Evolutionary conservation across 345 rosid species (phyloP).

Genomic region (Punica granatum): DNA sequence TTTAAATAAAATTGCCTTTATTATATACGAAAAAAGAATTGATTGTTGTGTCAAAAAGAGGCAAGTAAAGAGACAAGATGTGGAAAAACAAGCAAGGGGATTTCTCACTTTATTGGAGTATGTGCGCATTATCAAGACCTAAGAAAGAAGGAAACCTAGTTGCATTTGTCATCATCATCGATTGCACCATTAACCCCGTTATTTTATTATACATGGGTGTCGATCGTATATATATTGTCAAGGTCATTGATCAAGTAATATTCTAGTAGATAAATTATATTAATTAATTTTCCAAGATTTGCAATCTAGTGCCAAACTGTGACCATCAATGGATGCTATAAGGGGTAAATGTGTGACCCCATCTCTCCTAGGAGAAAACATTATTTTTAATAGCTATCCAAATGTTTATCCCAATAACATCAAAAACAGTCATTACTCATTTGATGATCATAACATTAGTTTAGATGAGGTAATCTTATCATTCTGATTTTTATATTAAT

Average conservation of each 20-base stretch:
- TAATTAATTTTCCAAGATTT: not conserved
- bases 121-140: constrained; percentile 1
- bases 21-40: constrained; percentile 1
- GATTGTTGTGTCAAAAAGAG: constrained; percentile 1
- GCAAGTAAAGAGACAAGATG: not conserved
- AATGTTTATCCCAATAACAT: not conserved
- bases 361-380: not conserved
- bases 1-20: no score
- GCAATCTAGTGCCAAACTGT: not conserved
- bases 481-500: not conserved
- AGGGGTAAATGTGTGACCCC: not conserved
- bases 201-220: not conserved
- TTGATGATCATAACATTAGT: not conserved
- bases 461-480: not conserved
- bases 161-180: not conserved
- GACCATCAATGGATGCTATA: not conserved
- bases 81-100: not conserved
- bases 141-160: not conserved
- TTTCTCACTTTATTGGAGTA: not conserved
- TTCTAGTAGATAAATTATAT: no score
- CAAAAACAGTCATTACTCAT: not conserved
- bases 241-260: no score
- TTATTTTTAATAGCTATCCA: not conserved
- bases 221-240: no score
- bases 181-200: not conserved